Evolutionary conservation across 768 basidiomycete species (phyloP), one percentile per base, ranked within the genome.

Genomic region (Suillus plorans): DNA sequence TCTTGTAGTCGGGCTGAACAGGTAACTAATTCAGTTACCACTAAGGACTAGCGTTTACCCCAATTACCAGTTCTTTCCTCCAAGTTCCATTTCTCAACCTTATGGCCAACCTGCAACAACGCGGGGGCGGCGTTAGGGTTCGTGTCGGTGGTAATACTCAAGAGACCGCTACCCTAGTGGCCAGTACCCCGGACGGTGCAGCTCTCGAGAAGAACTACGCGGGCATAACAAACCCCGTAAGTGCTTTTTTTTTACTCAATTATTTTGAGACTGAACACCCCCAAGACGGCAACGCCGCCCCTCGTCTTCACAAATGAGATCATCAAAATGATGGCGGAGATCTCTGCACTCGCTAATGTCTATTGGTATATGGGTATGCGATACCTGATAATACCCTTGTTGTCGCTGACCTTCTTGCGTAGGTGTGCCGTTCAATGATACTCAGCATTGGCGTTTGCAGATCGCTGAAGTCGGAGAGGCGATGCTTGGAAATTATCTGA

Each of bases 141-240:
- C 85, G 92, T 60, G 80, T 94, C 1, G 92, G 92, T 31, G 92
- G 92, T 55, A 94, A 94, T 75, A 88, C 89, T 0, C 92, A 94
- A 71, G 92, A 95, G 63, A 83, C 79, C 3, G 88, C 80, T 7
- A 74, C 76, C 5, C 73, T 86, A 65, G 86, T 86, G 10, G 77
- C 78, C 55, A 80, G 76, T 42, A 82, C 87, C 9, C 72, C 82
- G 0, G 81, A 86, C 57, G 80, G 80, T 25, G 68, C 76, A 12
- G 81, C 82, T 28, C 75, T 90, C 31, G 77, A 83, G 56, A 92
- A 91, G 72, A 78, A 80, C 62, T 64, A 71, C 1, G 64, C 68
- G 12, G 69, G 69, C 5, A 65, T 70, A 4, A 68, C 73, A 4
- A 83, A 83, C 67, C 81, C 83, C 3, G 84, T 85, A 62, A 53